These are phyloP conservation scores for Microdochium nivale DNA, from an alignment of 2,329 filamentous ascomycete species.

Conservation along the genomic window DNA sequence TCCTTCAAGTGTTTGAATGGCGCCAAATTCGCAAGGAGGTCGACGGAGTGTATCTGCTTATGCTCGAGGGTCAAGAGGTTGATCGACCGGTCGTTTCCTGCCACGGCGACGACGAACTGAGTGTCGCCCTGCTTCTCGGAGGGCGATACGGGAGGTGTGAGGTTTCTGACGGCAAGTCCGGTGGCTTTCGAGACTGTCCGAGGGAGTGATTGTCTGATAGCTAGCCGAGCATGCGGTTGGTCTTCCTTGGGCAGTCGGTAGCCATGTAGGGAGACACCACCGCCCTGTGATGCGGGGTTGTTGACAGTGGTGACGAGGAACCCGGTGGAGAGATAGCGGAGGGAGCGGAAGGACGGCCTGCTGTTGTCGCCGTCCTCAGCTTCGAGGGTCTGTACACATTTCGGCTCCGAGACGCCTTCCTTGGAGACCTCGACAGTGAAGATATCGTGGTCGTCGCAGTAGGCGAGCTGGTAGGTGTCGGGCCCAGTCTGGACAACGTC, in stretches of 20 bases:
- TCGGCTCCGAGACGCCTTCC: slow-evolving; percentile 33
- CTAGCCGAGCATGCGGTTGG: slow-evolving; percentile 36
- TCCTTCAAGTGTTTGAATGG: slow-evolving; percentile 43
- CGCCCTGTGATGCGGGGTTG: slow-evolving; percentile 39
- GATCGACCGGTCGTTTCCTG: slow-evolving; percentile 71
- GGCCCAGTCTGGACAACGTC: slow-evolving; percentile 58
- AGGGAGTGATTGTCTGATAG: slow-evolving; percentile 50
- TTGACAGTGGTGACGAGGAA: slow-evolving; percentile 52
- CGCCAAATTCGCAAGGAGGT: slow-evolving; percentile 42
- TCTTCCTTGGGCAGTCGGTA: slow-evolving; percentile 38
- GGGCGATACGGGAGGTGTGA: slow-evolving; percentile 47
- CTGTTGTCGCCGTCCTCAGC: slow-evolving; percentile 31
- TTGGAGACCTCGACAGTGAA: slow-evolving; percentile 49
- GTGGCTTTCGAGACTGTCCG: slow-evolving; percentile 64
- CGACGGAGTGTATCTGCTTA: slow-evolving; percentile 32
- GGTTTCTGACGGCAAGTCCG: slow-evolving; percentile 65
- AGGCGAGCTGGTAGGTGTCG: slow-evolving; percentile 63
- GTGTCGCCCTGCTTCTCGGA: slow-evolving; percentile 48
- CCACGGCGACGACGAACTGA: slow-evolving; percentile 74
- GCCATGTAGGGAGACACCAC: slow-evolving; percentile 47
- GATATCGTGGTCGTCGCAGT: slow-evolving; percentile 69
- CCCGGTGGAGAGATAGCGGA: slow-evolving; percentile 49
- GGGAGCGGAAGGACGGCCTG: slow-evolving; percentile 44
- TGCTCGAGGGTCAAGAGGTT: slow-evolving; percentile 72
- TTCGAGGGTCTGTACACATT: slow-evolving; percentile 48